A percentile compares a stretch with the other conserved stretches of the same genome.
phyloP scores from a whole-genome alignment of 306 rosid genomes.

The Quercus glauca region DNA sequence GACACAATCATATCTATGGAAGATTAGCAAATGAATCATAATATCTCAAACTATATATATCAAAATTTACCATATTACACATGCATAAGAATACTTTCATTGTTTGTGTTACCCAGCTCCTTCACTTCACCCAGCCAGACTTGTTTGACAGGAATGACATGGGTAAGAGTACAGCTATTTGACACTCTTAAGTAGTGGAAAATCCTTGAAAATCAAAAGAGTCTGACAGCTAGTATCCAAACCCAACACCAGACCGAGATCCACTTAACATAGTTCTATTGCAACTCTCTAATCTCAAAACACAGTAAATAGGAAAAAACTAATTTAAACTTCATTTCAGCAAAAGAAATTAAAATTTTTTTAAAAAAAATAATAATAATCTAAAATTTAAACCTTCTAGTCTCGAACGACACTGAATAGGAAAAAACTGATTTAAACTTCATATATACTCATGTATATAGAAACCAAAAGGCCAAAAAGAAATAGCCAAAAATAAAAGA shows the following conservation, averaged over 20 bases:
- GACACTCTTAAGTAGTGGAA: background rate
- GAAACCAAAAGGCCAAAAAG: background rate
- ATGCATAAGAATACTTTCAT: conserved; percentile 3
- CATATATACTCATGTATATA: no score
- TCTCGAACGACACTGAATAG: background rate
- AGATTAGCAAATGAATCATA: background rate
- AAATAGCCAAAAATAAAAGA: background rate
- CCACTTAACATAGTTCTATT: background rate
- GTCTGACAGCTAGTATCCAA: background rate
- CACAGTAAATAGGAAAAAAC: background rate
- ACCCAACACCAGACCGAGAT: no score
- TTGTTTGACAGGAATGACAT: background rate
- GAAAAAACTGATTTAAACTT: background rate
- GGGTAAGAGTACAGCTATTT: background rate
- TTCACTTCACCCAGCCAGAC: background rate
- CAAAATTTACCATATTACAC: conserved; percentile 1
- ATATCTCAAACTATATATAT: background rate
- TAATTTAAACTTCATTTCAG: background rate
- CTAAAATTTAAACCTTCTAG: background rate
- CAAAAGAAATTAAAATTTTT: no score
- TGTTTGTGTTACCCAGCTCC: background rate
- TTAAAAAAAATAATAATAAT: no score
- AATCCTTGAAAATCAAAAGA: background rate
- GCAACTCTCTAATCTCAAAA: background rate
- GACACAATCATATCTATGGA: conserved; percentile 19